Base-by-base conservation (phyloP, 805 yeast species). In the Zygosaccharomyces rouxii region DNA sequence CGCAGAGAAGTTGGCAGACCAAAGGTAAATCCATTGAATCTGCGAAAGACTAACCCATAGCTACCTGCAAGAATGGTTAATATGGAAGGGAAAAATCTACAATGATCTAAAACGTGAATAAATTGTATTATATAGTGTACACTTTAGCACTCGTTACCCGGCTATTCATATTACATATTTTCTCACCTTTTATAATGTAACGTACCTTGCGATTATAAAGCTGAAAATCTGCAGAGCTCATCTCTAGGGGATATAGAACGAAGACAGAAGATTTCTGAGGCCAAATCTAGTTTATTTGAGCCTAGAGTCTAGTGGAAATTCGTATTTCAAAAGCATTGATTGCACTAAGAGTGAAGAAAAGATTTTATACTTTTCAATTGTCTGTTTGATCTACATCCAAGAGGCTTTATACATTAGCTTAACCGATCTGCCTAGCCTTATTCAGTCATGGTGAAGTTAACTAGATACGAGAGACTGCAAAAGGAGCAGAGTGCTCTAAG, bases 1-100 rank as follows among this genome's bases (percentile, higher is more conserved):
- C 51, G 63, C 46, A 55, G 64, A 42, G 66, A 62, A 40, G 64
- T 64, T 1, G 69, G 69, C n/a, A 60, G 59, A 47, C 68, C 68
- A 4, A 64, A 62, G 43, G 51, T 61, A 3, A 56, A 53, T 43
- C 60, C 62, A 4, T n/a, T 53, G 10, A 43, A 54, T 25, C 28
- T 52, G 9, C 51, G 50, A 14, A 51, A 53, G 35, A 48, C 56
- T n/a, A 39, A 37, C 16, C 47, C 52, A 9, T 50, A 41, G 35
- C 11, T 33, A 16, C 10, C 19, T 2, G 5, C 3, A 33, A 6
- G 19, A 33, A 14, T 14, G 9, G 21, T 6, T 33, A 33, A n/a
- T 14, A 16, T 16, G 21, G 9, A 7, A 16, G 16, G 4, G 11
- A n/a, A 33, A 33, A 10, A 9, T 25, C 28, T 7, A 25, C 28